Percentiles rank a stretch among this genome's conserved stretches.
Evolutionary conservation across 78 protist genomes (phyloP).

Genomic region (Isochrysis galbana): DNA sequence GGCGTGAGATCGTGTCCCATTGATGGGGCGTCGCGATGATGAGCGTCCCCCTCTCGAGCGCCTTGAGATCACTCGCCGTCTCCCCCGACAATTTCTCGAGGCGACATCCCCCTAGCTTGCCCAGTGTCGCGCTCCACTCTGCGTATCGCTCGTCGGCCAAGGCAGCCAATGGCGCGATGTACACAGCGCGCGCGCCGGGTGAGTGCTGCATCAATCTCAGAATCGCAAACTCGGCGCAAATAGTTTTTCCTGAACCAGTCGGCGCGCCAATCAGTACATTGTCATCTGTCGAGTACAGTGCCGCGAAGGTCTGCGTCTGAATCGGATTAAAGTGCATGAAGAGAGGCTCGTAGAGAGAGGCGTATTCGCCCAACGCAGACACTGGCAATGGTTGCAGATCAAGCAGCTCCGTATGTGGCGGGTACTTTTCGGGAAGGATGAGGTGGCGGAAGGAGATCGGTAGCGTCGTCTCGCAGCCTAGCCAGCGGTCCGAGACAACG

Average conservation of each 20-base stretch:
- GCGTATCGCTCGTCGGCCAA: slow-evolving; percentile 36
- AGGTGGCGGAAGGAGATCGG: slow-evolving; percentile 93
- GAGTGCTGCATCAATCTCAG: slow-evolving; percentile 41
- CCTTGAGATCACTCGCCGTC: slow-evolving; percentile 51
- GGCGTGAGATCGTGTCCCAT: slow-evolving; percentile 90
- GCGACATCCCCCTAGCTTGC: neutral
- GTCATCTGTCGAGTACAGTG: slow-evolving; percentile 76
- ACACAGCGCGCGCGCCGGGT: slow-evolving; percentile 21
- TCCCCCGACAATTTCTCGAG: slow-evolving; percentile 77
- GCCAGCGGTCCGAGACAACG: slow-evolving; percentile 88
- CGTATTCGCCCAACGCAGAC: slow-evolving; percentile 56
- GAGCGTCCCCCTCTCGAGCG: slow-evolving; percentile 41
- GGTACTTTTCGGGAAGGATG: slow-evolving; percentile 87
- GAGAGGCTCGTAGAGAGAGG: slow-evolving; percentile 31
- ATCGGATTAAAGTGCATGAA: slow-evolving; percentile 82
- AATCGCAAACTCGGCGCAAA: slow-evolving; percentile 94
- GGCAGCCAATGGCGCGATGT: slow-evolving; percentile 54
- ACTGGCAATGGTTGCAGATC: slow-evolving; percentile 88
- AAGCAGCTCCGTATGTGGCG: slow-evolving; percentile 85
- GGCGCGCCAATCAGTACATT: slow-evolving; percentile 91
- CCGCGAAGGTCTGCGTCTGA: slow-evolving; percentile 89
- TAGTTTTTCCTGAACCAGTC: slow-evolving; percentile 94
- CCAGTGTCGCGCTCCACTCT: slow-evolving; percentile 42
- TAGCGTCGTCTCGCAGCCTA: slow-evolving; percentile 79
- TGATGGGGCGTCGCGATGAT: slow-evolving; percentile 80